These are phyloP conservation scores for Colletotrichum magnum DNA, from an alignment of 2,329 filamentous ascomycete species.

Conservation along the genomic window DNA sequence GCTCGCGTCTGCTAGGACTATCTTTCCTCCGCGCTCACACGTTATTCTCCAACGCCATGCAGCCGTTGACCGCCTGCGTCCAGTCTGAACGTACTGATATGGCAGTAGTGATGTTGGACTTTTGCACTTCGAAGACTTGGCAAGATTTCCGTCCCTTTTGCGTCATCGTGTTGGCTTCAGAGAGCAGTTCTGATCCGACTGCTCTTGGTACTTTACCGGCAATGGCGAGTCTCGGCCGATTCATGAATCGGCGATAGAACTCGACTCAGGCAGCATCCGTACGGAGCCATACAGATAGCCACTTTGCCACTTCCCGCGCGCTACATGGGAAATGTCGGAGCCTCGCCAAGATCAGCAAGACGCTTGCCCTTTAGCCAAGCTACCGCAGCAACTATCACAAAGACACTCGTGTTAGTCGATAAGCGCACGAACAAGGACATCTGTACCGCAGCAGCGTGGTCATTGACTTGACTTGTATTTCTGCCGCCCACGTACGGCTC, in stretches of 20 bases:
- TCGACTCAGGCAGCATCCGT: constrained; percentile 16
- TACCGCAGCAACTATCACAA: constrained; percentile 8
- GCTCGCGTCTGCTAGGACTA: constrained; percentile 2
- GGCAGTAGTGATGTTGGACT: background rate
- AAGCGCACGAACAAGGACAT: constrained; percentile 16
- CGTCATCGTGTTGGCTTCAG: background rate
- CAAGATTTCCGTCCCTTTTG: background rate
- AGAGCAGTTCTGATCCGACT: background rate
- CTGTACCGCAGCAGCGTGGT: background rate
- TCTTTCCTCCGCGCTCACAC: background rate
- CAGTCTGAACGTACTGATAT: background rate
- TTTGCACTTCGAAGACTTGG: background rate
- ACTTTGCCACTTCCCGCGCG: constrained; percentile 23
- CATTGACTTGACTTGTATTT: background rate
- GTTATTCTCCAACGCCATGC: constrained; percentile 6
- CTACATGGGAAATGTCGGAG: constrained; percentile 18
- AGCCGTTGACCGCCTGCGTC: background rate
- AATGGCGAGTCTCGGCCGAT: background rate
- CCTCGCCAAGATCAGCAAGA: constrained; percentile 26
- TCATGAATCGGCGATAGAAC: background rate
- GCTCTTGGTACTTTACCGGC: background rate
- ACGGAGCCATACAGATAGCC: background rate
- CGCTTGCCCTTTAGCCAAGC: constrained; percentile 10
- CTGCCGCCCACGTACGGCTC: background rate
- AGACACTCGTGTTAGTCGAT: constrained; percentile 2